Base-by-base conservation (phyloP, 2,329 filamentous ascomycete genomes). In the Fusarium sp. region DNA sequence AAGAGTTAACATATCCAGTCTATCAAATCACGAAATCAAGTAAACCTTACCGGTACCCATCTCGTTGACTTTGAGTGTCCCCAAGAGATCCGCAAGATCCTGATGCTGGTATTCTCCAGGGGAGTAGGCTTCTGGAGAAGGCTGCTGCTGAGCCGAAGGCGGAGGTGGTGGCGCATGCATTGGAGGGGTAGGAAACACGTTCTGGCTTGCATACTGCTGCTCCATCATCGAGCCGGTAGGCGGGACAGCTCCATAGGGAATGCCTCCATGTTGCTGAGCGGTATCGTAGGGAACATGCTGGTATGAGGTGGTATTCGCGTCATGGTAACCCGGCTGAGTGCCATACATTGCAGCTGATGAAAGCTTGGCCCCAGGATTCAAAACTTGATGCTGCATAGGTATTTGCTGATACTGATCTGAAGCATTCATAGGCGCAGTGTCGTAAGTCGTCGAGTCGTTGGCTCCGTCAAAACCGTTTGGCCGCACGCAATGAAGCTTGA, bases 401-500 rank as follows among this genome's bases (percentile, higher is more conserved):
- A 87, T 80, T 36, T 85, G 81, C 61, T 87, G 81, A 15, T 74
- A 78, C 29, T 75, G 74, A 28, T 73, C 72, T 11, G 72, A 64
- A 22, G 73, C 51, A 45, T 71, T 69, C 56, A 76, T 67, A 24
- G 75, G 62, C 6, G 73, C 42, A 26, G 76, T 75, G 38, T 76
- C 75, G 42, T 73, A 76, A 34, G 72, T 66, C 32, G 69, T 73
- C 47, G 74, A 70, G 58, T 77, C 75, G 54, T 70, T 76, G 26
- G 82, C 75, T 44, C 80, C 77, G 61, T 88, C 86, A 68, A 84
- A 88, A 56, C 93, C 89, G 53, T 92, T 93, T 5, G 94, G 95
- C 41, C 93, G 92, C 25, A 97, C 89, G 75, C 95, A 98, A 71
- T 95, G 91, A 58, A 97, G 85, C 80, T 97, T 98, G 62, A 98